These are phyloP conservation scores for Monilinia polystroma DNA, from an alignment of 2,329 filamentous ascomycete genomes.

Conservation along the genomic window DNA sequence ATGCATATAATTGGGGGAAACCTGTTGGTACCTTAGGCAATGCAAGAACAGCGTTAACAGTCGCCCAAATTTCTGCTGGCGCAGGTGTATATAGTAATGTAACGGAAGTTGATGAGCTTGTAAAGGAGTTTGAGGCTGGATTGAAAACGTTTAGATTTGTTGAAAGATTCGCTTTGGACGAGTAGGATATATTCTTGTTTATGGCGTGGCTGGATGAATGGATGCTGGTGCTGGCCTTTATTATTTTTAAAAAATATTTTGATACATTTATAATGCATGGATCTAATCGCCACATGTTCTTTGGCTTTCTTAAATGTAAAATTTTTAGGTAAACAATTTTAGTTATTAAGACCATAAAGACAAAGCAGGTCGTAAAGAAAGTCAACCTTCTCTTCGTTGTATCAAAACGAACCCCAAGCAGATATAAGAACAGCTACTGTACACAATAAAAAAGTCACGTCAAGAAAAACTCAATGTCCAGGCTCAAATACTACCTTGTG, in stretches of 20 bases:
- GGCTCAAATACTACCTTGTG: constrained; percentile 70
- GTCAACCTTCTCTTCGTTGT: neutral
- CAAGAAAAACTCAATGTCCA: constrained; percentile 21
- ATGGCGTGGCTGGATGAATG: neutral
- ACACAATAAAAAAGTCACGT: neutral
- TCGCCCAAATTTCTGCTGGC: neutral
- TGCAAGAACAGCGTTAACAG: neutral
- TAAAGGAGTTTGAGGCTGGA: constrained; percentile 53
- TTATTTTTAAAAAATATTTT: no score
- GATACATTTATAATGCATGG: neutral
- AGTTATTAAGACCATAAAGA: neutral
- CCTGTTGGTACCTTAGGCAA: constrained; percentile 49
- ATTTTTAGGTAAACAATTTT: neutral
- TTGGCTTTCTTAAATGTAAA: neutral
- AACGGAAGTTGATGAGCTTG: constrained; percentile 39
- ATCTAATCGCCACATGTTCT: neutral
- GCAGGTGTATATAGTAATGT: constrained; percentile 12
- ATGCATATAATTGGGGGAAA: constrained; percentile 69
- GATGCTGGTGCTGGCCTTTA: neutral
- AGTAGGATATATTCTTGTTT: neutral
- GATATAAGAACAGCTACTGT: neutral
- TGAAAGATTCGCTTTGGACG: constrained; percentile 60
- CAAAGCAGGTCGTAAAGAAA: neutral
- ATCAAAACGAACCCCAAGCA: neutral
- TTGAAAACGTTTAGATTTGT: constrained; percentile 65